phyloP scores from a whole-genome alignment of 2,329 filamentous ascomycete species.

The Nothophoma quercina region DNA sequence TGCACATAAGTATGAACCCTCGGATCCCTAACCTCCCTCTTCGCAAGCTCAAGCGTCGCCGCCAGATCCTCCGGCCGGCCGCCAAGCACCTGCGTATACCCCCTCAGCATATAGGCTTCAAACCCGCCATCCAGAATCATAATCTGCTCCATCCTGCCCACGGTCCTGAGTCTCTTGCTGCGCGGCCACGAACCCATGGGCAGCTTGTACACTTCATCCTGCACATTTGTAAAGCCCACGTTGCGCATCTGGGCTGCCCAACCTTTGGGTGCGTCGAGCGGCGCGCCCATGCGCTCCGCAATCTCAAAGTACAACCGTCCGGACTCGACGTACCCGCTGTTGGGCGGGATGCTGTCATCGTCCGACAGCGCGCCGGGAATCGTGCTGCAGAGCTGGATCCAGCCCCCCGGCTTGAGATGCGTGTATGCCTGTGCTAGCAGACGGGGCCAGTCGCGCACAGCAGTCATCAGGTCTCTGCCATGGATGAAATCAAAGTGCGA shows the following conservation, averaged over 20 bases:
- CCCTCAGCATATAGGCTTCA: slow-evolving; percentile 34
- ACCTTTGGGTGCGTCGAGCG: slow-evolving; percentile 39
- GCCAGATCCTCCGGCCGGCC: slow-evolving; percentile 26
- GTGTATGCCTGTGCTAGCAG: slow-evolving; percentile 37
- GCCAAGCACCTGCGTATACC: slow-evolving; percentile 27
- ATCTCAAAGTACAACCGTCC: slow-evolving; percentile 31
- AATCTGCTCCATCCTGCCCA: slow-evolving; percentile 30
- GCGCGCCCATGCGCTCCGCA: slow-evolving; percentile 37
- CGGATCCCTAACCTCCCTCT: slow-evolving; percentile 30
- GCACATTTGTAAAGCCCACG: slow-evolving; percentile 55
- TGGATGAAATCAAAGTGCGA: slow-evolving; percentile 44
- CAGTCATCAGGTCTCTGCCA: slow-evolving; percentile 40
- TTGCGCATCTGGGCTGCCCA: slow-evolving; percentile 46
- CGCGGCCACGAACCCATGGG: slow-evolving; percentile 41
- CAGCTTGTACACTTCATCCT: slow-evolving; percentile 39
- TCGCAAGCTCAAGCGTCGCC: slow-evolving; percentile 27
- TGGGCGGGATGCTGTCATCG: slow-evolving; percentile 29
- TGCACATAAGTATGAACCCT: slow-evolving; percentile 33
- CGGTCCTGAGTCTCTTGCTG: slow-evolving; percentile 29
- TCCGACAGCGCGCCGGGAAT: slow-evolving; percentile 28
- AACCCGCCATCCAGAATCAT: slow-evolving; percentile 36
- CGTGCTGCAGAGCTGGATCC: slow-evolving; percentile 41
- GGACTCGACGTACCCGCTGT: slow-evolving; percentile 29
- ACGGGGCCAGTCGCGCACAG: slow-evolving; percentile 40
- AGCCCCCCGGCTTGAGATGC: slow-evolving; percentile 50